Evolutionary conservation across 2,329 filamentous ascomycete genomes (phyloP).

Genomic region (Neobulgaria alba): DNA sequence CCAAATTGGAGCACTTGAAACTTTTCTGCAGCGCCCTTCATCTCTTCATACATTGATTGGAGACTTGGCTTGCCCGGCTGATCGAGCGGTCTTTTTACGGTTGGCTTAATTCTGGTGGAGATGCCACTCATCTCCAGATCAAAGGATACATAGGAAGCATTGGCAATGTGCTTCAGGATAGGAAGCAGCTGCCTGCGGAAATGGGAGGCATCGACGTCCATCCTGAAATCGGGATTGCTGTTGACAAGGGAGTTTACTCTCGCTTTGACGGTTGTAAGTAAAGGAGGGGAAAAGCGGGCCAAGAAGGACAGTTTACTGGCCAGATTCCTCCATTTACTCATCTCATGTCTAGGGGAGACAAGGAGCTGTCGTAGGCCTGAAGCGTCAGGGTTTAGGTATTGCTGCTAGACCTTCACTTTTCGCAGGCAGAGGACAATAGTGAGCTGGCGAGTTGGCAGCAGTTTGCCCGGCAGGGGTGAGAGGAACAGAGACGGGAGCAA

Average conservation of each 20-base stretch:
- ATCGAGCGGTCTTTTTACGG: conserved; percentile 25
- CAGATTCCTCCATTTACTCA: too few species aligned
- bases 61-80: conserved; percentile 41
- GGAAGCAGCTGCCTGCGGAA: conserved; percentile 43
- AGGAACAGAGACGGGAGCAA: too few species aligned
- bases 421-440: too few species aligned
- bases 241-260: background rate
- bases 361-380: too few species aligned
- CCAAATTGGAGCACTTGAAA: conserved; percentile 59
- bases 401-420: too few species aligned
- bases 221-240: conserved; percentile 22
- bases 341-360: too few species aligned
- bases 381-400: too few species aligned
- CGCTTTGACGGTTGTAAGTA: too few species aligned
- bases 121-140: conserved; percentile 63
- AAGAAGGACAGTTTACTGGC: too few species aligned
- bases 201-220: conserved; percentile 45
- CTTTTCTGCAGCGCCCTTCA: conserved; percentile 49
- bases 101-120: conserved; percentile 30
- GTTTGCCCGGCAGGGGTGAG: too few species aligned
- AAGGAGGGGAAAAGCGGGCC: too few species aligned
- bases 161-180: conserved; percentile 48
- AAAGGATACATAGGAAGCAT: conserved; percentile 53
- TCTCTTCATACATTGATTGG: conserved; percentile 52
- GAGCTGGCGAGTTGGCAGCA: too few species aligned